Evolutionary conservation across 805 yeast genomes (phyloP).

Genomic region (Ogataea sp.): DNA sequence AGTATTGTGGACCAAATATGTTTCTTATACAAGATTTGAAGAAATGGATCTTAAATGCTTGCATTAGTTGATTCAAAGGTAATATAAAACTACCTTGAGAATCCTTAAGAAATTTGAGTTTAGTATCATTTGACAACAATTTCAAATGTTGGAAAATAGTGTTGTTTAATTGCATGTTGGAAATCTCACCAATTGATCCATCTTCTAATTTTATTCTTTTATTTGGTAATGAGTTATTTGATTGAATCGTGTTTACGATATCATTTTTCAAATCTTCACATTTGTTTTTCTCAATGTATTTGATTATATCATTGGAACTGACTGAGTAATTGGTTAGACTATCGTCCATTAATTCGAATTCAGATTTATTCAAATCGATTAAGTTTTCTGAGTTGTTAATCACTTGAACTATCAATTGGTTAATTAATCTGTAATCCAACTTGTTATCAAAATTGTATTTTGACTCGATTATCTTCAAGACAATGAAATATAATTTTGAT

Average conservation of each 20-base stretch:
- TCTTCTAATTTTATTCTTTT: slow-evolving; percentile 1
- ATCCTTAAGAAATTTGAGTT: slow-evolving; percentile 53
- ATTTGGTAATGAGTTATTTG: not conserved
- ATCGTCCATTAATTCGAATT: no score
- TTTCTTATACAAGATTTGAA: slow-evolving; percentile 52
- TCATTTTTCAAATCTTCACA: not conserved
- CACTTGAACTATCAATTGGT: not conserved
- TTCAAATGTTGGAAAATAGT: slow-evolving; percentile 48
- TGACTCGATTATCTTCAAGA: slow-evolving; percentile 51
- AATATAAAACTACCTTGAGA: slow-evolving; percentile 48
- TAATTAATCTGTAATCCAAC: not conserved
- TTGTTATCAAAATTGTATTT: not conserved
- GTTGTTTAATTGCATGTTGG: not conserved
- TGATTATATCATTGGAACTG: not conserved
- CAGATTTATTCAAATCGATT: no score
- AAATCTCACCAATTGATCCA: not conserved
- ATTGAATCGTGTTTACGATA: not conserved
- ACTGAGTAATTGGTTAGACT: not conserved
- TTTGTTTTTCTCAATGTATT: not conserved
- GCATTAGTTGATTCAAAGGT: slow-evolving; percentile 48
- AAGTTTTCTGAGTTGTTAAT: no score
- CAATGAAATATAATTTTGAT: slow-evolving; percentile 51
- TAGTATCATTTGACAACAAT: slow-evolving; percentile 44
- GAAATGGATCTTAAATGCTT: slow-evolving; percentile 37
- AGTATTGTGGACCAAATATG: slow-evolving; percentile 57